Base-by-base conservation (phyloP, 108 stramenopile genomes). In the Nitzschia sp. region DNA sequence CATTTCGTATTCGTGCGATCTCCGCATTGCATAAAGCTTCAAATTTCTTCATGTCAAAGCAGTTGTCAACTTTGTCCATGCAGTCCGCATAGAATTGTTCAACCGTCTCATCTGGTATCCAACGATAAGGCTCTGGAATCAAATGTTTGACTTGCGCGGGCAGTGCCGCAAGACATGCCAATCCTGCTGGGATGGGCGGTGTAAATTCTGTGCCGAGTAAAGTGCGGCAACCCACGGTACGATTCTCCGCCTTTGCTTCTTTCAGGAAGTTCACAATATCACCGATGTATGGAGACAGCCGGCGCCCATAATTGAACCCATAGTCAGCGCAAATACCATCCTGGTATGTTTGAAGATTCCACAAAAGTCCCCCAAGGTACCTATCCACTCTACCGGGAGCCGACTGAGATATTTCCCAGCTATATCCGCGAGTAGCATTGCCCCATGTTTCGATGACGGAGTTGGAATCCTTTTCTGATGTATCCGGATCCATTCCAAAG, bases 261-360 rank as follows among this genome's bases (percentile, higher is more conserved):
- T 70, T 35, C 25, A 87, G 75, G 68, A 63, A 85, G 8, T 46
- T 46, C 18, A 75, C 53, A 54, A 87, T 64, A 9, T 82, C 76
- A n/a, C 46, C 18, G 8, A 85, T 78, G 13, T 80, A 68, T 48
- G 89, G 91, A 15, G 89, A 71, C 25, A 78, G 26, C 1, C 84
- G 76, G 15, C 68, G 76, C 3, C 90, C 94, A 59, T 95, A 95
- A 57, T 90, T 85, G 66, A 82, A 95, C 3, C 70, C 76, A 42
- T 87, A 96, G 68, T 90, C 79, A n/a, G 74, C 57, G 51, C 86
- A 87, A 31, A 77, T 65, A 8, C 92, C 92, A 54, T 90, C 81
- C 64, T 82, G 87, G 70, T 90, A 91, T 0, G 88, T 93, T 53
- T 94, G 88, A 36, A 96, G 55, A 57, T 87, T 93, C 95, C 93